These are phyloP conservation scores for Suillus alpinus DNA, from an alignment of 768 basidiomycete species.

Conservation along the genomic window DNA sequence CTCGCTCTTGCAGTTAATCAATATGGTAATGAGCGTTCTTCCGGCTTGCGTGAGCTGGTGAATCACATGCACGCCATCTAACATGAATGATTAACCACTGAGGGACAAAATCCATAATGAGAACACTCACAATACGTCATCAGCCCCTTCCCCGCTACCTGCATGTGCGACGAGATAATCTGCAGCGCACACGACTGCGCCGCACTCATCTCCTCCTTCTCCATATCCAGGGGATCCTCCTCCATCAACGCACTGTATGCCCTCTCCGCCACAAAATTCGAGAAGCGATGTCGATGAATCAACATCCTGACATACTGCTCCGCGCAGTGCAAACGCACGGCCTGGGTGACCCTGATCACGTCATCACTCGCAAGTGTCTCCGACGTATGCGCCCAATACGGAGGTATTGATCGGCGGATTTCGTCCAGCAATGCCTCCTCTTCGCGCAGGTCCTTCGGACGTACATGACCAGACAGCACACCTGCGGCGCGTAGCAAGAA, in stretches of 20 bases:
- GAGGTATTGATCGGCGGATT: slow-evolving; percentile 65
- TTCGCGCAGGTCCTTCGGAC: slow-evolving; percentile 67
- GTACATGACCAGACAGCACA: slow-evolving; percentile 59
- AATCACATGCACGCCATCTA: slow-evolving; percentile 93
- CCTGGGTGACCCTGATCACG: slow-evolving; percentile 86
- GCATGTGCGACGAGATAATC: slow-evolving; percentile 78
- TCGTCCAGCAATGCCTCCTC: slow-evolving; percentile 83
- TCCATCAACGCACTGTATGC: slow-evolving; percentile 41
- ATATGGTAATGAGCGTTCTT: slow-evolving; percentile 81
- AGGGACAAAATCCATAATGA: slow-evolving; percentile 4
- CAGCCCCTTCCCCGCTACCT: slow-evolving; percentile 81
- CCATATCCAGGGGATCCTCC: slow-evolving; percentile 63
- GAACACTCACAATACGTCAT: slow-evolving; percentile 88
- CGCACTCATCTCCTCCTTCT: slow-evolving; percentile 74
- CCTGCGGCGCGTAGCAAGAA: slow-evolving; percentile 74
- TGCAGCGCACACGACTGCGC: slow-evolving; percentile 78
- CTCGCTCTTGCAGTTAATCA: slow-evolving; percentile 86
- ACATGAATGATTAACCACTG: slow-evolving; percentile 12
- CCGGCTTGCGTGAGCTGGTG: slow-evolving; percentile 95
- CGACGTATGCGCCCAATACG: slow-evolving; percentile 76
- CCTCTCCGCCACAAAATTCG: slow-evolving; percentile 71
- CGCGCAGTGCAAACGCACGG: slow-evolving; percentile 80
- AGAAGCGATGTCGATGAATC: slow-evolving; percentile 86
- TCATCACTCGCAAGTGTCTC: slow-evolving; percentile 84
- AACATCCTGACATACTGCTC: slow-evolving; percentile 87